Conservation (phyloP, 2,329 filamentous ascomycete genomes). For the Acarospora socialis region DNA sequence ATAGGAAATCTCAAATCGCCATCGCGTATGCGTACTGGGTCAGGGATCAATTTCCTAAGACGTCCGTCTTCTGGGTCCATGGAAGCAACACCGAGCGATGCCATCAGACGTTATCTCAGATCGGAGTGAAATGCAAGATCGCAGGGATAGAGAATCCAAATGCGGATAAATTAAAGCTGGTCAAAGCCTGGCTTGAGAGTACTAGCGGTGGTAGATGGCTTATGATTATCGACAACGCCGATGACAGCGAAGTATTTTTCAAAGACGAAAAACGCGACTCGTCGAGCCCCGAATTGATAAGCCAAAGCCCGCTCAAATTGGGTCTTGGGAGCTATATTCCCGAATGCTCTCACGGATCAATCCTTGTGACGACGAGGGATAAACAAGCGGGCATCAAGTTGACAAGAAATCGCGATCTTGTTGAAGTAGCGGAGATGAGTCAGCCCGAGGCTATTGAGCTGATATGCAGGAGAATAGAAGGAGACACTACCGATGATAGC, state of each 20-base stretch:
- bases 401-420: neutral
- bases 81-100: conserved; percentile 21
- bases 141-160: conserved; percentile 3
- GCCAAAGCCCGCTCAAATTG: too few species aligned
- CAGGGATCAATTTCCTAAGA: conserved; percentile 10
- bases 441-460: neutral
- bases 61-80: conserved; percentile 24
- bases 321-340: too few species aligned
- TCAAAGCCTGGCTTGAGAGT: conserved; percentile 8
- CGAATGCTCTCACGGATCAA: neutral
- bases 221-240: conserved; percentile 15
- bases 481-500: too few species aligned
- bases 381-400: neutral
- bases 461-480: too few species aligned
- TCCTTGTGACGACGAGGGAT: neutral
- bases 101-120: conserved; percentile 14
- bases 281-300: too few species aligned
- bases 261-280: too few species aligned
- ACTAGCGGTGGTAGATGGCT: conserved; percentile 3
- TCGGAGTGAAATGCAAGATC: conserved; percentile 3
- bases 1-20: conserved; percentile 24
- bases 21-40: conserved; percentile 19
- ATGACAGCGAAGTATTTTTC: conserved; percentile 6
- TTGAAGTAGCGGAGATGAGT: neutral
- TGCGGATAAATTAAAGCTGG: conserved; percentile 2